Conservation (phyloP, 371 early-diverging fungal genomes). For the Dentiscutata heterogama region DNA sequence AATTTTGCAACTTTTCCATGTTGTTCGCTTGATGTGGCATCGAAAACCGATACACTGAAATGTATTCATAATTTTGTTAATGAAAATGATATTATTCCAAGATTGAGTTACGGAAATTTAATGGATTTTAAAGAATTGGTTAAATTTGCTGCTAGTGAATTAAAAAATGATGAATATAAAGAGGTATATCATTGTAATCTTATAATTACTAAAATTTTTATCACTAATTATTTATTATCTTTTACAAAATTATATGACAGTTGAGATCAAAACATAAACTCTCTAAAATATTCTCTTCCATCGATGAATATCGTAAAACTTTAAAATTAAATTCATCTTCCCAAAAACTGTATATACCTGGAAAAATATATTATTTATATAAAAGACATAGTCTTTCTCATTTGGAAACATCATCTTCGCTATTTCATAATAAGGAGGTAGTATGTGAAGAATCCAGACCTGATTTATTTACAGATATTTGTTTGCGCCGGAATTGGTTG, state of each 20-base stretch:
- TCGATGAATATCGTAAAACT: constrained; percentile 22
- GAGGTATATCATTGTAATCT: neutral
- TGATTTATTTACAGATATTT: constrained; percentile 30
- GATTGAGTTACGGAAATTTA: constrained; percentile 82
- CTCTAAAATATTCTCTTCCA: constrained; percentile 10
- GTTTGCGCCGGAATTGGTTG: constrained; percentile 37
- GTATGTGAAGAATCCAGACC: constrained; percentile 37
- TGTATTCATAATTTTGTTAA: constrained; percentile 80
- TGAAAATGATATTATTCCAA: constrained; percentile 80
- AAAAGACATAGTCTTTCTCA: neutral
- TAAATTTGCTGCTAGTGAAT: constrained; percentile 59
- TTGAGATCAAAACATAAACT: constrained; percentile 29
- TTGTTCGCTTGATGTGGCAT: constrained; percentile 75
- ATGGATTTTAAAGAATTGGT: constrained; percentile 74
- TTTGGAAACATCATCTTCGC: neutral
- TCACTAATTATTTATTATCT: neutral
- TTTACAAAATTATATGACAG: neutral
- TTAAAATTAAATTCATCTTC: constrained; percentile 23
- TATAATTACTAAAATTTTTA: too few species aligned
- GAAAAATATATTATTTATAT: constrained; percentile 35
- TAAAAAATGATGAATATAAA: constrained; percentile 39
- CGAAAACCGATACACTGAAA: constrained; percentile 62
- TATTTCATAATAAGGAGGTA: constrained; percentile 13
- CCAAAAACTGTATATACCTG: constrained; percentile 42
- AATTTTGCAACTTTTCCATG: constrained; percentile 75